Percentiles rank a stretch among this genome's conserved stretches.
phyloP scores from a whole-genome alignment of 2,329 filamentous ascomycete species.

The Ophiostoma himal-ulmi region DNA sequence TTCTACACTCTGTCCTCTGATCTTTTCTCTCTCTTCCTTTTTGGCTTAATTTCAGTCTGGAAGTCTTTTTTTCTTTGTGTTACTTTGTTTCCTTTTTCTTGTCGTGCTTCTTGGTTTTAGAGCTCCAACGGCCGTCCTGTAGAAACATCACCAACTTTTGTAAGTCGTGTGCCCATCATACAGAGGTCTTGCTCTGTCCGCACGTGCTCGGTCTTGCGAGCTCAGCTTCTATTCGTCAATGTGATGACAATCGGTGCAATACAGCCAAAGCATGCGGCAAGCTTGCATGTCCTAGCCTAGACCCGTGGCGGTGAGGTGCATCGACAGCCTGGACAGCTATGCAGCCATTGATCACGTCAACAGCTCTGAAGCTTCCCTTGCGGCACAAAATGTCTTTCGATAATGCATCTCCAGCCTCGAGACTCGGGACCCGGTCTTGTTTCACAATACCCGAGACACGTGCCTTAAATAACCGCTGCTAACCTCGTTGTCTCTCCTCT shows the following conservation, averaged over 20 bases:
- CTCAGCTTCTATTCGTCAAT: not conserved
- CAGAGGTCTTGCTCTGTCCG: not conserved
- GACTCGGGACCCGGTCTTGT: not conserved
- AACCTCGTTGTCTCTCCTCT: not conserved
- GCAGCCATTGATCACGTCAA: not conserved
- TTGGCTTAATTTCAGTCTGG: not conserved
- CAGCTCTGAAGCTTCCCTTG: not conserved
- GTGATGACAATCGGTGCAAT: not conserved
- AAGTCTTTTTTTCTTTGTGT: not conserved
- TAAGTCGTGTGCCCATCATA: conserved; percentile 7
- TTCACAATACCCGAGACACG: not conserved
- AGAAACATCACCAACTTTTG: conserved; percentile 11
- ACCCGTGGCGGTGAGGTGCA: conserved; percentile 16
- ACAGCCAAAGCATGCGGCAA: not conserved
- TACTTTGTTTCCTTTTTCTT: not conserved
- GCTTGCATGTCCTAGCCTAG: not conserved
- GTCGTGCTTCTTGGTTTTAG: not conserved
- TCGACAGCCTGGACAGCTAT: not conserved
- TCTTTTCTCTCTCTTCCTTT: not conserved
- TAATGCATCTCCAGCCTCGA: not conserved
- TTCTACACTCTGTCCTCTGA: not conserved
- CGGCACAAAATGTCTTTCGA: not conserved
- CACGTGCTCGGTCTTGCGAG: too few relatives aligned
- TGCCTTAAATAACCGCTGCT: not conserved
- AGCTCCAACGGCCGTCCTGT: not conserved